Conservation (phyloP, 495 filamentous ascomycete species). For the Cryomyces minteri region DNA sequence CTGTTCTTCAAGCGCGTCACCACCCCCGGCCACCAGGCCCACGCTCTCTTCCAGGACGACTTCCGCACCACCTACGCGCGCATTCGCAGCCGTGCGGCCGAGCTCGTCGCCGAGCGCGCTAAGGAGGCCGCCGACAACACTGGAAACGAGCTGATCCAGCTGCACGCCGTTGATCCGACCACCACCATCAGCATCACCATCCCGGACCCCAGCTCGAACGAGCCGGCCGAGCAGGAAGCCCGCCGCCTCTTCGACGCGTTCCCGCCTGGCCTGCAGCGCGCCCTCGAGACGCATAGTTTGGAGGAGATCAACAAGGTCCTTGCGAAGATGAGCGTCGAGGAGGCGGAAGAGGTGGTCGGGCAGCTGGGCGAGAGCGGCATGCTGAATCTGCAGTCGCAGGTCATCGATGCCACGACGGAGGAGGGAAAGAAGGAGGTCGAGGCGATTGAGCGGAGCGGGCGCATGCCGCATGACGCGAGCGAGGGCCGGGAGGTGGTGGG, state of each 20-base stretch:
- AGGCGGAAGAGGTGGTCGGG: slow-evolving; percentile 80
- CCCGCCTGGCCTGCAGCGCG: slow-evolving; percentile 57
- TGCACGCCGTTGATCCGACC: slow-evolving; percentile 87
- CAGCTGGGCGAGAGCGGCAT: slow-evolving; percentile 75
- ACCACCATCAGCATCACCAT: slow-evolving; percentile 84
- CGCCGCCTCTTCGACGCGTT: slow-evolving; percentile 73
- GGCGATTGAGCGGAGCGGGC: slow-evolving; percentile 49
- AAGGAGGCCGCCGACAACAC: slow-evolving; percentile 37
- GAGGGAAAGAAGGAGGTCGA: slow-evolving; percentile 65
- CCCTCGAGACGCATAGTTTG: slow-evolving; percentile 65
- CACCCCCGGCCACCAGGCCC: slow-evolving; percentile 82
- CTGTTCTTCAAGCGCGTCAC: slow-evolving; percentile 93
- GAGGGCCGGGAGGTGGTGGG: too few species aligned
- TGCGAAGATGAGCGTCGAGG: slow-evolving; percentile 79
- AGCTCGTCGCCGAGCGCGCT: slow-evolving; percentile 51
- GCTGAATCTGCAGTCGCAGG: slow-evolving; percentile 76
- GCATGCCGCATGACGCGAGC: slow-evolving; percentile 9
- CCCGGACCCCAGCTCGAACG: slow-evolving; percentile 38
- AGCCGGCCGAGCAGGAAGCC: slow-evolving; percentile 43
- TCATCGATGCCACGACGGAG: slow-evolving; percentile 91
- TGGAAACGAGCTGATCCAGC: slow-evolving; percentile 79
- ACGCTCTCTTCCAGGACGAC: slow-evolving; percentile 79
- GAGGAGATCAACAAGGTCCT: slow-evolving; percentile 94
- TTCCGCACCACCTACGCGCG: slow-evolving; percentile 69
- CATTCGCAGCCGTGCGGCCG: slow-evolving; percentile 61